These are phyloP conservation scores for Extremus antarcticus DNA, from an alignment of 495 filamentous ascomycete genomes.

Conservation along the genomic window DNA sequence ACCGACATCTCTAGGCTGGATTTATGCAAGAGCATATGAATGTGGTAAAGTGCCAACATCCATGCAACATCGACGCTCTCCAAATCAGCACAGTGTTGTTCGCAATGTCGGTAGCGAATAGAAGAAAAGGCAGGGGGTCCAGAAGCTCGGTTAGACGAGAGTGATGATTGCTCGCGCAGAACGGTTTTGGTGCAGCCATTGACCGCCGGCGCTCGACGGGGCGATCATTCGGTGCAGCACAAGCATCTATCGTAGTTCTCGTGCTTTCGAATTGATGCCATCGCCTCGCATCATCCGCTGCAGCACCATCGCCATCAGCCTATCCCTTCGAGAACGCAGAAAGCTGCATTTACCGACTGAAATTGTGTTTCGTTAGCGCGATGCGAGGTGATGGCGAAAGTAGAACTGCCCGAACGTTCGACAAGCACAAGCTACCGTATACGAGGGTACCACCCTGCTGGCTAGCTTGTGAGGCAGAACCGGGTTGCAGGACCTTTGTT, in stretches of 20 bases:
- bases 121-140: background rate
- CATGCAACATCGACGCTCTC: background rate
- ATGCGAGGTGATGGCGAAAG: background rate
- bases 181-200: too few species aligned
- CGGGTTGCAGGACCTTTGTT: too few species aligned
- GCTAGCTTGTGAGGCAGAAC: too few species aligned
- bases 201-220: too few species aligned
- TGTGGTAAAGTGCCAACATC: background rate
- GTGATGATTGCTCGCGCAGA: background rate
- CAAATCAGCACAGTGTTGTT: background rate
- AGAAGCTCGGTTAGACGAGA: background rate
- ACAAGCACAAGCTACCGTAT: background rate
- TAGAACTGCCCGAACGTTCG: background rate
- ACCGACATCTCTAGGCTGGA: background rate
- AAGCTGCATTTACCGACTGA: too few species aligned
- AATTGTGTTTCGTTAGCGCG: too few species aligned
- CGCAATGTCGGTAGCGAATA: conserved; percentile 1
- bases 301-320: too few species aligned
- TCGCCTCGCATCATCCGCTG: too few species aligned
- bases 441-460: background rate
- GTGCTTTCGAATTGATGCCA: too few species aligned
- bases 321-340: too few species aligned
- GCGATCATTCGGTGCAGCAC: too few species aligned
- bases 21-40: background rate
- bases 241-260: too few species aligned